A percentile compares a stretch with the other conserved stretches of the same genome.
phyloP scores from a whole-genome alignment of 495 filamentous ascomycete species.

The Daldinia bambusicola region DNA sequence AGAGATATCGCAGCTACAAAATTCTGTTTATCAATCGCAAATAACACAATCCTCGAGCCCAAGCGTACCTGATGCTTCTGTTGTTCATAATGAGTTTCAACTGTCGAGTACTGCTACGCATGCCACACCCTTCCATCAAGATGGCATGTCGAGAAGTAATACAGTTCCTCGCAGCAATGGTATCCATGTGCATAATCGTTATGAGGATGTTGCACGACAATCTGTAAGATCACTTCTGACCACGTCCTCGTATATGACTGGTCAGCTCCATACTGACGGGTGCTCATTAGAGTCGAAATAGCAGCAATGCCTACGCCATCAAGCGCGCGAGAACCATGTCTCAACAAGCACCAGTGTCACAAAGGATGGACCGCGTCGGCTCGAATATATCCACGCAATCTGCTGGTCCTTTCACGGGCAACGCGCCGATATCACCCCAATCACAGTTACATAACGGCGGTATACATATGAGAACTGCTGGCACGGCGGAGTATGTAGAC shows the following conservation, averaged over 20 bases:
- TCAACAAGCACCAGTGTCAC: slow-evolving; percentile 43
- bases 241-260: slow-evolving; percentile 27
- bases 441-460: slow-evolving; percentile 27
- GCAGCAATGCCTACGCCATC: slow-evolving; percentile 40
- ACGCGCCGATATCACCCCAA: slow-evolving; percentile 41
- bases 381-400: slow-evolving; percentile 48
- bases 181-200: slow-evolving; percentile 39
- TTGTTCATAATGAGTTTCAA: slow-evolving; percentile 47
- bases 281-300: slow-evolving; percentile 40
- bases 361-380: slow-evolving; percentile 47
- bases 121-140: slow-evolving; percentile 39
- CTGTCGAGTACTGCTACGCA: slow-evolving; percentile 41
- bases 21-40: slow-evolving; percentile 51
- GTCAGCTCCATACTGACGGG: slow-evolving; percentile 40
- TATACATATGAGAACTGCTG: slow-evolving; percentile 35
- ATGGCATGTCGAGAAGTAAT: slow-evolving; percentile 49
- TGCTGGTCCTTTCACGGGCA: slow-evolving; percentile 46
- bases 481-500: slow-evolving; percentile 38
- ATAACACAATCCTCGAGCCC: slow-evolving; percentile 37
- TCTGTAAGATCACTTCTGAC: slow-evolving; percentile 44
- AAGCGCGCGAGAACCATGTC: slow-evolving; percentile 50
- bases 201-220: slow-evolving; percentile 39
- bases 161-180: slow-evolving; percentile 49
- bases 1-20: slow-evolving; percentile 48
- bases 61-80: slow-evolving; percentile 34